Conservation (phyloP, 495 filamentous ascomycete species). For the Talaromyces thailandensis region DNA sequence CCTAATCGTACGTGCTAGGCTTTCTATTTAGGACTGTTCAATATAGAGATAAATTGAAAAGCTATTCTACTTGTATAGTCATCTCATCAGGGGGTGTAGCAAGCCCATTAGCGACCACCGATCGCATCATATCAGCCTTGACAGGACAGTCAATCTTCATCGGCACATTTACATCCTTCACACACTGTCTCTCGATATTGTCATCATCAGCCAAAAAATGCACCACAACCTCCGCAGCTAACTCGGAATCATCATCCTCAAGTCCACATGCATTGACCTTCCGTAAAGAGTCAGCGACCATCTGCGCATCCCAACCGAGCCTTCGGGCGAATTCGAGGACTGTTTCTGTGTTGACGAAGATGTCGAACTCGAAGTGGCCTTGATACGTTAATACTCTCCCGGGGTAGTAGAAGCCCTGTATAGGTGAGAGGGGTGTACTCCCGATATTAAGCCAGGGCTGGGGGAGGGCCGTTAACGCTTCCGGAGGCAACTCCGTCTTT, state of each 20-base stretch:
- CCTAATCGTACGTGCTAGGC: too few species aligned
- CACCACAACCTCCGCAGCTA: constrained; percentile 29
- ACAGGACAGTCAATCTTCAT: not conserved
- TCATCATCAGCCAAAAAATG: constrained; percentile 19
- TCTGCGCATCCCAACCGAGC: constrained; percentile 14
- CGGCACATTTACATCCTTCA: not conserved
- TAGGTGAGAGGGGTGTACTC: constrained; percentile 19
- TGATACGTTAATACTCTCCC: constrained; percentile 30
- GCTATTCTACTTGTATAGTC: not conserved
- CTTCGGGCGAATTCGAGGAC: constrained; percentile 23
- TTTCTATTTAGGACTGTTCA: not conserved
- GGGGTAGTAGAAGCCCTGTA: constrained; percentile 32
- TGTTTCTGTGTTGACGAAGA: constrained; percentile 25
- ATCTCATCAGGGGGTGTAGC: not conserved
- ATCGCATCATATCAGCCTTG: not conserved
- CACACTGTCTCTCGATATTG: not conserved
- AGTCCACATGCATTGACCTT: constrained; percentile 13
- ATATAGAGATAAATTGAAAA: not conserved
- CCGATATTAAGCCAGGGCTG: constrained; percentile 28
- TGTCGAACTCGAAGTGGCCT: constrained; percentile 37
- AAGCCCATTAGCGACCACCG: not conserved
- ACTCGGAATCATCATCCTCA: constrained; percentile 26
- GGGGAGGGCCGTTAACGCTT: constrained; percentile 7
- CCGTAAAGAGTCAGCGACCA: constrained; percentile 14
- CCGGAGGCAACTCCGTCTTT: not conserved